These are phyloP conservation scores for Vitis labrusca DNA, from an alignment of 164 flowering plant genomes.

Conservation along the genomic window DNA sequence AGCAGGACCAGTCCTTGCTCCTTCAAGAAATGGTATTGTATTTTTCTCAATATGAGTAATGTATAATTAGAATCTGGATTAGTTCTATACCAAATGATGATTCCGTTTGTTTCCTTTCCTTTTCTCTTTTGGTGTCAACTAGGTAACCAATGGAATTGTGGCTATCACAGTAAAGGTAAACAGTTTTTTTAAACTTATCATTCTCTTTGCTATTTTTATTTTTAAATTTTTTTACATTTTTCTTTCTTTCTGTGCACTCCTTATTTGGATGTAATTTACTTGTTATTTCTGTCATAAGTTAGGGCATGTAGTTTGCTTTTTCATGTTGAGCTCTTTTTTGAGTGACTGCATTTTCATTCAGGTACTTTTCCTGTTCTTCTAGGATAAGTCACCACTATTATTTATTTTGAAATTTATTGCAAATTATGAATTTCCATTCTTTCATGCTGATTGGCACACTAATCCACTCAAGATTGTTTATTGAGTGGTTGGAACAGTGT, in stretches of 20 bases:
- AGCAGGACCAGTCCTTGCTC: constrained; percentile 88
- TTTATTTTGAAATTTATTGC: too few species aligned
- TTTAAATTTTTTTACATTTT: neutral
- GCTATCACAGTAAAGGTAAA: constrained; percentile 87
- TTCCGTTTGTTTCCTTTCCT: neutral
- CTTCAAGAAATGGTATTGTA: constrained; percentile 85
- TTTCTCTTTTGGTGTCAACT: constrained; percentile 14
- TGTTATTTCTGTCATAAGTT: too few species aligned
- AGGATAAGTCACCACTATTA: too few species aligned
- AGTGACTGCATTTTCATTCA: too few species aligned
- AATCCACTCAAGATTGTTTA: too few species aligned
- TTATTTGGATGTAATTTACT: neutral
- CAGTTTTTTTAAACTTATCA: neutral
- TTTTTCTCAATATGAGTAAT: neutral
- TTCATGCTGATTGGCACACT: too few species aligned
- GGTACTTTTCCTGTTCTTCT: too few species aligned
- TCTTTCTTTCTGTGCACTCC: neutral
- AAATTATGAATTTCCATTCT: too few species aligned
- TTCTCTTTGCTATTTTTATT: neutral
- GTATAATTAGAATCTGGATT: neutral
- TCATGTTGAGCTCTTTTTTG: too few species aligned
- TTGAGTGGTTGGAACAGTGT: too few species aligned
- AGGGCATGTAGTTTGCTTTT: too few species aligned
- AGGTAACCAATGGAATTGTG: constrained; percentile 63
- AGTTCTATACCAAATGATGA: neutral